phyloP scores from a whole-genome alignment of 805 yeast species.

The Scheffersomyces amazonensis region DNA sequence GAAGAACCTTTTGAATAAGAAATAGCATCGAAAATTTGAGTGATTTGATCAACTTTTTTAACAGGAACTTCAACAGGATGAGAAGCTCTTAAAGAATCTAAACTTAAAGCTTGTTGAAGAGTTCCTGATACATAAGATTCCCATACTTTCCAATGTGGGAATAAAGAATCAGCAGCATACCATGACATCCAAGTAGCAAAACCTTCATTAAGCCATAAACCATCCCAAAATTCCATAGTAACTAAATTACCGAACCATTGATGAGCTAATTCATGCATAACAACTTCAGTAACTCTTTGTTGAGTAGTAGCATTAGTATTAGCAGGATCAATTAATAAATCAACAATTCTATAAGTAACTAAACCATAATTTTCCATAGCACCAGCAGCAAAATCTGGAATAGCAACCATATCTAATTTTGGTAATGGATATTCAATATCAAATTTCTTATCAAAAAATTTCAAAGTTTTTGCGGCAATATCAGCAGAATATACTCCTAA shows the following conservation, averaged over 20 bases:
- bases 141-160: conserved; percentile 88
- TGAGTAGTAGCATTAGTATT: conserved; percentile 61
- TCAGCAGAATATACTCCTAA: conserved; percentile 74
- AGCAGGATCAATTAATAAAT: conserved; percentile 68
- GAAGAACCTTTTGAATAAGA: conserved; percentile 83
- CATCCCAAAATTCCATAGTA: conserved; percentile 93
- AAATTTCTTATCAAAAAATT: conserved; percentile 68
- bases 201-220: conserved; percentile 85
- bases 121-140: conserved; percentile 77
- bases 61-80: conserved; percentile 88
- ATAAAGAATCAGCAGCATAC: conserved; percentile 72
- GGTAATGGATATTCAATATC: conserved; percentile 78
- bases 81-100: conserved; percentile 79
- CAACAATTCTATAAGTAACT: conserved; percentile 76
- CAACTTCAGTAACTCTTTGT: conserved; percentile 80
- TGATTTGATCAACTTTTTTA: conserved; percentile 71
- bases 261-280: conserved; percentile 86
- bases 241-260: conserved; percentile 92
- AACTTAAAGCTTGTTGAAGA: conserved; percentile 67
- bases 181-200: conserved; percentile 92
- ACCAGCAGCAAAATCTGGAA: conserved; percentile 81
- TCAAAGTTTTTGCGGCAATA: conserved; percentile 70
- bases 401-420: conserved; percentile 78
- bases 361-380: conserved; percentile 90
- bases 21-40: conserved; percentile 82